Evolutionary conservation across 2,329 filamentous ascomycete species (phyloP).

Genomic region (Apiospora arundinis): DNA sequence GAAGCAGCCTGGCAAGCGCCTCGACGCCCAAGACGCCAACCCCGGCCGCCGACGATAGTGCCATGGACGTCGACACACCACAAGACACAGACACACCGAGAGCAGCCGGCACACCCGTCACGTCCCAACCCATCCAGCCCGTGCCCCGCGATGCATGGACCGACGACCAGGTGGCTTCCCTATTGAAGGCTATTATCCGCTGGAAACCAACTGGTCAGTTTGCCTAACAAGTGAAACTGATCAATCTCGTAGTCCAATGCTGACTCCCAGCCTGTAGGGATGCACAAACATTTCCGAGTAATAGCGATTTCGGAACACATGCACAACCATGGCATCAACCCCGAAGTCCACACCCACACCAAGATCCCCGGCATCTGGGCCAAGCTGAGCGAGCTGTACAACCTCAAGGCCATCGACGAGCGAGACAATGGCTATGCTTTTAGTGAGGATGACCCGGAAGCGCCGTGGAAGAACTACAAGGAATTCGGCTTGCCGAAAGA

Average conservation of each 20-base stretch:
- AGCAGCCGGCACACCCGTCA: constrained; percentile 45
- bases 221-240: constrained; percentile 13
- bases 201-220: constrained; percentile 90
- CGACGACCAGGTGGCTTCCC: constrained; percentile 89
- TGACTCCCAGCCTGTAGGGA: constrained; percentile 38
- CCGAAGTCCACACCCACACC: constrained; percentile 75
- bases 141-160: constrained; percentile 79
- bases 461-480: constrained; percentile 65
- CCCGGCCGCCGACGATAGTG: constrained; percentile 56
- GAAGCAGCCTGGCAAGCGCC: constrained; percentile 57
- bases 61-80: constrained; percentile 47
- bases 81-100: constrained; percentile 37
- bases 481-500: constrained; percentile 68
- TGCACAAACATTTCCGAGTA: constrained; percentile 95
- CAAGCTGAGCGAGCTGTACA: constrained; percentile 84
- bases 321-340: constrained; percentile 79
- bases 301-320: constrained; percentile 83
- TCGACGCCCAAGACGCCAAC: constrained; percentile 60
- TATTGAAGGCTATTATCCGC: constrained; percentile 90
- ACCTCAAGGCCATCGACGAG: constrained; percentile 85
- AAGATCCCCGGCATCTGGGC: constrained; percentile 91
- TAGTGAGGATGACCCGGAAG: constrained; percentile 62
- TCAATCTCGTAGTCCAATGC: background rate
- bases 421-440: constrained; percentile 67
- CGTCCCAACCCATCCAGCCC: constrained; percentile 50